Conservation (phyloP, 495 filamentous ascomycete genomes). For the Cudoniella acicularis region DNA sequence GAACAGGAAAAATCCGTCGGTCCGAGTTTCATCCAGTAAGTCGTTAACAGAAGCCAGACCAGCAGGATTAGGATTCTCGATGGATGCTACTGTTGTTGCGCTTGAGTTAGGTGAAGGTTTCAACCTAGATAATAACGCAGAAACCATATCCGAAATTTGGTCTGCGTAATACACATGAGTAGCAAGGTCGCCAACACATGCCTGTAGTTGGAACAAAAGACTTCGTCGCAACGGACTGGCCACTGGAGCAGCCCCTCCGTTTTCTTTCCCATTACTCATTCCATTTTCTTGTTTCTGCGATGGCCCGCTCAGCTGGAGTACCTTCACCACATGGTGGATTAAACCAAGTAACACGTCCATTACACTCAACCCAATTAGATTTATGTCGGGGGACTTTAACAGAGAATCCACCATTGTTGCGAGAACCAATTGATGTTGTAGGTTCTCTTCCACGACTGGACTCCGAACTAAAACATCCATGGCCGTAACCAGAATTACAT, state of each 20-base stretch:
- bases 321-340: constrained; percentile 69
- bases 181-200: constrained; percentile 79
- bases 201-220: constrained; percentile 46
- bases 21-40: constrained; percentile 28
- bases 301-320: constrained; percentile 61
- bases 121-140: constrained; percentile 68
- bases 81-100: constrained; percentile 36
- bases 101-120: constrained; percentile 52
- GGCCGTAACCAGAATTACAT: constrained; percentile 74
- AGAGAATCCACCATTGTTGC: constrained; percentile 72
- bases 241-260: constrained; percentile 10
- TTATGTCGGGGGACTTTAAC: constrained; percentile 81
- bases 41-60: constrained; percentile 20
- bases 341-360: constrained; percentile 86
- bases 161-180: constrained; percentile 94
- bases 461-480: constrained; percentile 69
- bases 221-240: constrained; percentile 21
- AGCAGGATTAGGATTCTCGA: constrained; percentile 36
- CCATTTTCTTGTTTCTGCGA: constrained; percentile 6
- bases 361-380: constrained; percentile 88
- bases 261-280: constrained; percentile 14
- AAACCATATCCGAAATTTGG: constrained; percentile 88
- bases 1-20: constrained; percentile 68
- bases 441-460: constrained; percentile 58
- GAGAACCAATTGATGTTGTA: constrained; percentile 68